These are phyloP conservation scores for Cicer bijugum DNA, from an alignment of 306 rosid genomes.

Conservation along the genomic window DNA sequence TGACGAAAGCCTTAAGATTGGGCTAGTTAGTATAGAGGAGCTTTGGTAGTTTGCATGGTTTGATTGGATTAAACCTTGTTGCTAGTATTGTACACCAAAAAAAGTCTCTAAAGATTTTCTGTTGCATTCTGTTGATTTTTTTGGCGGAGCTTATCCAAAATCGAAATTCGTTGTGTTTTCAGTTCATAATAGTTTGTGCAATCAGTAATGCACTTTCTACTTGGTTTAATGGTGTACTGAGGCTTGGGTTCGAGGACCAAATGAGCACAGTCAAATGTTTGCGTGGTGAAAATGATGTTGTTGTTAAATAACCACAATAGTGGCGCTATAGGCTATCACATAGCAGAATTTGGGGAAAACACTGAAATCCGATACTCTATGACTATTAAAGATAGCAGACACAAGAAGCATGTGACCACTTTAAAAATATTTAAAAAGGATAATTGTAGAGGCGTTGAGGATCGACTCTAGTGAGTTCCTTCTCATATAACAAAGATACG, in stretches of 20 bases:
- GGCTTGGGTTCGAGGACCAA: slow-evolving; percentile 38
- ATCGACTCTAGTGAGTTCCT: too few species aligned
- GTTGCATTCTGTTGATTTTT: too few species aligned
- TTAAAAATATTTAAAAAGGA: too few species aligned
- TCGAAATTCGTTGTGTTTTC: not conserved
- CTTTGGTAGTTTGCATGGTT: not conserved
- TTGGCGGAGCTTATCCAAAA: too few species aligned
- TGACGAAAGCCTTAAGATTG: slow-evolving; percentile 12
- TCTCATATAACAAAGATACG: too few species aligned
- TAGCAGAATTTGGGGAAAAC: too few species aligned
- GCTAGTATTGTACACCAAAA: not conserved
- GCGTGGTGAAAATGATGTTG: not conserved
- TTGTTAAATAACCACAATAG: too few species aligned
- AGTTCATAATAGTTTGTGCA: not conserved
- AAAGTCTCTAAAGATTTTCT: not conserved
- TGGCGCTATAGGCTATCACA: too few species aligned
- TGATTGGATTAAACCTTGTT: slow-evolving; percentile 3
- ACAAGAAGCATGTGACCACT: too few species aligned
- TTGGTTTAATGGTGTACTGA: slow-evolving; percentile 20
- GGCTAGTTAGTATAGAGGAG: not conserved
- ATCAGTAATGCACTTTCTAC: slow-evolving; percentile 2
- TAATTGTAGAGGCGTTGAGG: too few species aligned
- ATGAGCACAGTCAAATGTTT: slow-evolving; percentile 7
- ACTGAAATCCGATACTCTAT: too few species aligned
- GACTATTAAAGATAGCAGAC: too few species aligned